Evolutionary conservation across 2,329 filamentous ascomycete species (phyloP).

Genomic region (Pseudogymnoascus sp.): DNA sequence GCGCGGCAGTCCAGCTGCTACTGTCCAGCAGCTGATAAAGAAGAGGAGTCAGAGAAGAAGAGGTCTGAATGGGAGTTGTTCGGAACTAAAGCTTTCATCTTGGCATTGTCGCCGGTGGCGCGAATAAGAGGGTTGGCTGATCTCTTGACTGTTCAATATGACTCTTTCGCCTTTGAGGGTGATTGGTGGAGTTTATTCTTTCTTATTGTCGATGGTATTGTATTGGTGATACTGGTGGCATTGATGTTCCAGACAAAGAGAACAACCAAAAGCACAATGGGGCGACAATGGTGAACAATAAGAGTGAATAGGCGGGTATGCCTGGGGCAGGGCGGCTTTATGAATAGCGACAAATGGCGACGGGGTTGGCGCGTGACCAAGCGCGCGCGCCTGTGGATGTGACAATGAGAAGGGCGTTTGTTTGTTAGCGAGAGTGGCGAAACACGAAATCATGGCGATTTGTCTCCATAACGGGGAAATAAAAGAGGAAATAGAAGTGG

Average conservation of each 20-base stretch:
- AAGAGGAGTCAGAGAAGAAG: neutral
- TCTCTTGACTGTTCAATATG: neutral
- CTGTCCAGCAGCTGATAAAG: slow-evolving; percentile 5
- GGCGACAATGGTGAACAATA: neutral
- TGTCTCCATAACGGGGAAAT: neutral
- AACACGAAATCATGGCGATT: neutral
- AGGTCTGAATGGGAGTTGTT: slow-evolving; percentile 7
- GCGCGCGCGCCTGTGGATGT: neutral
- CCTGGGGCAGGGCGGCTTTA: neutral
- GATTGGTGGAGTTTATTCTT: neutral
- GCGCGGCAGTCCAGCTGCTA: slow-evolving; percentile 3
- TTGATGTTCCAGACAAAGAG: neutral
- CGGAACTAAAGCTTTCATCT: slow-evolving; percentile 4
- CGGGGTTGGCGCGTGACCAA: slow-evolving; percentile 3
- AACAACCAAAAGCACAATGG: neutral
- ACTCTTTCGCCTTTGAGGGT: neutral
- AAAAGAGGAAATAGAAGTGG: neutral
- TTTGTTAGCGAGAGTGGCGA: neutral
- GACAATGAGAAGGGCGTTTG: slow-evolving; percentile 4
- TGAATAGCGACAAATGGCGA: neutral
- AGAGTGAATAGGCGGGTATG: neutral
- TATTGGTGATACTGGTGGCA: neutral
- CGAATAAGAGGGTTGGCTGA: neutral
- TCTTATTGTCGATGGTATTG: neutral
- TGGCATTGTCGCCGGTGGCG: slow-evolving; percentile 1